These are phyloP conservation scores for Globisporangium cylindrosporum DNA, from an alignment of 352 stramenopile species.

Conservation along the genomic window DNA sequence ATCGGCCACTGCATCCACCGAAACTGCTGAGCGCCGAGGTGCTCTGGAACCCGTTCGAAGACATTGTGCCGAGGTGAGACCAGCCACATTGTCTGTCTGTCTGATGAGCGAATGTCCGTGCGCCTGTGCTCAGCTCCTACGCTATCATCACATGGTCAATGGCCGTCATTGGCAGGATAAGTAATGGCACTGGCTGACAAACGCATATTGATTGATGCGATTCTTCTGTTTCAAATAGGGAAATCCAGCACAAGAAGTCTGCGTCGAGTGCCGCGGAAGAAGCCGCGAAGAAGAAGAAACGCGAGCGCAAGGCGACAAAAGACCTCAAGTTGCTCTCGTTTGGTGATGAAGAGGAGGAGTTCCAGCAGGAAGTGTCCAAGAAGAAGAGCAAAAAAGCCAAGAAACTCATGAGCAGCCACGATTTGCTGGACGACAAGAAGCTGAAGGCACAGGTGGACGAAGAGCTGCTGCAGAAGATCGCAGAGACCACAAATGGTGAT, in stretches of 20 bases:
- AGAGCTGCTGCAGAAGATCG: slow-evolving; percentile 50
- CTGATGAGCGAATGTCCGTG: not conserved
- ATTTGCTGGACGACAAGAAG: slow-evolving; percentile 61
- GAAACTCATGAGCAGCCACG: slow-evolving; percentile 74
- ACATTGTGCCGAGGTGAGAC: slow-evolving; percentile 86
- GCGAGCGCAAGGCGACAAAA: slow-evolving; percentile 89
- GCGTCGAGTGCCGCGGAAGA: slow-evolving; percentile 23
- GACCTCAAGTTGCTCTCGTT: slow-evolving; percentile 96
- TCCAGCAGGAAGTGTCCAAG: slow-evolving; percentile 44
- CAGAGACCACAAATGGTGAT: slow-evolving; percentile 15
- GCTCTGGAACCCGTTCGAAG: slow-evolving; percentile 93
- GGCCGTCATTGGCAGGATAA: not conserved
- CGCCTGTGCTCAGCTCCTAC: not conserved
- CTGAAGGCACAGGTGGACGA: slow-evolving; percentile 63
- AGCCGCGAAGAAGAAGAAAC: slow-evolving; percentile 62
- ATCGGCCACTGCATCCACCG: slow-evolving; percentile 75
- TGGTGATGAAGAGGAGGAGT: slow-evolving; percentile 86
- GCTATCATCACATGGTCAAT: not conserved
- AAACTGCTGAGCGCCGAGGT: slow-evolving; percentile 88
- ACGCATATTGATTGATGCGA: not conserved
- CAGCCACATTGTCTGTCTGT: not conserved
- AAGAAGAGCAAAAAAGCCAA: slow-evolving; percentile 48
- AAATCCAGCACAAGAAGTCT: slow-evolving; percentile 23
- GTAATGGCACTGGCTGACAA: not conserved
- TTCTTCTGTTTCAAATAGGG: slow-evolving; percentile 10